Evolutionary conservation across 2,329 filamentous ascomycete species (phyloP), one percentile per base, ranked within the genome.

Genomic region (Hymenoscyphus infarciens): DNA sequence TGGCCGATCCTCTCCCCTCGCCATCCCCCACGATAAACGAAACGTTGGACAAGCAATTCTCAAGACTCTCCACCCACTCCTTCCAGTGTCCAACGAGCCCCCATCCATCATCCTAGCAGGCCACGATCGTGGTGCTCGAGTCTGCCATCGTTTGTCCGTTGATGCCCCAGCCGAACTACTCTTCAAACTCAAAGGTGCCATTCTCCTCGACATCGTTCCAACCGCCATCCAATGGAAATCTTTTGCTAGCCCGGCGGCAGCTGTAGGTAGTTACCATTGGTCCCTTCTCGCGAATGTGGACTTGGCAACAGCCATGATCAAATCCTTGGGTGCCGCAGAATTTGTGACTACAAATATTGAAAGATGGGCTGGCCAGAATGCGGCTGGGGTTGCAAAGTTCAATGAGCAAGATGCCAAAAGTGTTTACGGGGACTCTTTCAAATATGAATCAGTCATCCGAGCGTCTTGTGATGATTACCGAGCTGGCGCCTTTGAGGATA

Each of bases 181-280:
- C n/a, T 68, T 79, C 59, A 75, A 73, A 27, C 72, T 81, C 56
- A 61, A 73, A 2, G 77, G 77, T 7, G 72, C 75, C 1, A 73
- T 78, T 22, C 67, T 83, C 15, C 71, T 82, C 19, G 81, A 83
- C 68, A 82, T 82, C 63, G 75, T 83, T 1, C 81, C 80, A 5
- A 81, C 80, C 5, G 67, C 75, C 22, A 72, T 74, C 3, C 79
- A 82, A 72, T 83, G 79, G 77, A 64, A 70, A 5, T 72, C 71
- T 2, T 79, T 81, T 64, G 61, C 73, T 6, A 67, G 77, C 58
- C 75, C 79, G 8, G 65, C 66, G 1, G 74, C 75, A 19, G 70
- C 73, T n/a, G 68, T 69, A 5, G 60, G 61, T 1, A 62, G 61
- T 13, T 82, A 78, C 69, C 81, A 83, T 72, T 83, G 81, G 81